Conservation (phyloP, 129 eudicot species). For the Chrysanthemum makinoi region DNA sequence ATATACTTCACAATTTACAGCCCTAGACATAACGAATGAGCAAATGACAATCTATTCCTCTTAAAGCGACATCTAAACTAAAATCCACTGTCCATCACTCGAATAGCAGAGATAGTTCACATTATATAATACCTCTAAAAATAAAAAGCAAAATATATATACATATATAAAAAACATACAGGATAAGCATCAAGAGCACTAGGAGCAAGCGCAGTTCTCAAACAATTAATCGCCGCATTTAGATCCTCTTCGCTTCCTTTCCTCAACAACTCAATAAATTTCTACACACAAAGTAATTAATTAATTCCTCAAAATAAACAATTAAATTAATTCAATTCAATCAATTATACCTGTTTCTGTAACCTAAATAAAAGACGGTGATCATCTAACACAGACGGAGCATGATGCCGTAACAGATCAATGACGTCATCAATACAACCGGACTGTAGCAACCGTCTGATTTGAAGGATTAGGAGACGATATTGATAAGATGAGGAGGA, state of each 20-base stretch:
- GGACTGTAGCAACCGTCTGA: conserved; percentile 59
- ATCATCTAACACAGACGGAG: conserved; percentile 75
- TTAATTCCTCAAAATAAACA: background rate
- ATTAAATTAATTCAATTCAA: background rate
- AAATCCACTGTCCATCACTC: no score
- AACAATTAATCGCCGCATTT: conserved; percentile 67
- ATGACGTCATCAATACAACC: conserved; percentile 80
- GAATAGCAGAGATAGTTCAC: no score
- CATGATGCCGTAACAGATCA: conserved; percentile 63
- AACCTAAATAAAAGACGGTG: conserved; percentile 87
- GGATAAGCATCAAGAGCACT: conserved; percentile 97
- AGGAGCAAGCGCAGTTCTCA: conserved; percentile 85
- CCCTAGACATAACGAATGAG: no score
- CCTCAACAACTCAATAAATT: conserved; percentile 92
- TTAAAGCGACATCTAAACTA: no score
- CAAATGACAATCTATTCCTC: no score
- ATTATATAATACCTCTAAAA: background rate
- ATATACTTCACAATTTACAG: no score
- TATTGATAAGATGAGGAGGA: conserved; percentile 49
- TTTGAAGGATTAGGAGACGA: conserved; percentile 67
- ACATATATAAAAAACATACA: conserved; percentile 35
- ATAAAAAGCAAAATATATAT: background rate
- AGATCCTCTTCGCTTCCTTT: conserved; percentile 80
- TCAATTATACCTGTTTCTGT: conserved; percentile 70
- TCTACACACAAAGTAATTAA: conserved; percentile 38